phyloP scores from a whole-genome alignment of 176 grass and related monocot species.

The Oropetium thomaeum region DNA sequence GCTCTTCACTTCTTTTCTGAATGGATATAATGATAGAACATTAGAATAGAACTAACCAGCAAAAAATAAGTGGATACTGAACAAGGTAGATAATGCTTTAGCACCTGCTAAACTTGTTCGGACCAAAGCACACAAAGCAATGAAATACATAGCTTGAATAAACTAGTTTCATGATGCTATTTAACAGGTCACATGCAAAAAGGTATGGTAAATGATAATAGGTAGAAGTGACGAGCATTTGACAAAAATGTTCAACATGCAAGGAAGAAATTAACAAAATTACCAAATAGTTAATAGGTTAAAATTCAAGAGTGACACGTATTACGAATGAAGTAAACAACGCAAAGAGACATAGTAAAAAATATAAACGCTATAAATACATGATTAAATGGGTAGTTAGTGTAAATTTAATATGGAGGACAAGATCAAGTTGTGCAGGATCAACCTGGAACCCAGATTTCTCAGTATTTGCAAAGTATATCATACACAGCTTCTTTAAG shows the following conservation, averaged over 20 bases:
- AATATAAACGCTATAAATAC: not conserved
- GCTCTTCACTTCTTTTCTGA: conserved; percentile 81
- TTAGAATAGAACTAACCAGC: conserved; percentile 24
- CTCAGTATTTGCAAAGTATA: not conserved
- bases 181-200: not conserved
- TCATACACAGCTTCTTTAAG: not conserved
- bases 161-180: not conserved
- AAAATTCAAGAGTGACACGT: not conserved
- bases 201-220: not conserved
- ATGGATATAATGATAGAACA: conserved; percentile 31
- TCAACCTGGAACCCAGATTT: not conserved
- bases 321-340: not conserved
- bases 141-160: not conserved
- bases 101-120: not conserved
- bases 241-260: not conserved
- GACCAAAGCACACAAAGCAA: not conserved
- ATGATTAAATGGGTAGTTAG: not conserved
- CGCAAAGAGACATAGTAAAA: not conserved
- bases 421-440: not conserved
- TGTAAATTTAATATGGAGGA: not conserved
- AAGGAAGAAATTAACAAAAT: not conserved
- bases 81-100: not conserved
- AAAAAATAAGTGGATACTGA: not conserved
- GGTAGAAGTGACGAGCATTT: not conserved
- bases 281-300: not conserved